Conservation (phyloP, 352 stramenopile species). For the Paralagenidium karlingii region DNA sequence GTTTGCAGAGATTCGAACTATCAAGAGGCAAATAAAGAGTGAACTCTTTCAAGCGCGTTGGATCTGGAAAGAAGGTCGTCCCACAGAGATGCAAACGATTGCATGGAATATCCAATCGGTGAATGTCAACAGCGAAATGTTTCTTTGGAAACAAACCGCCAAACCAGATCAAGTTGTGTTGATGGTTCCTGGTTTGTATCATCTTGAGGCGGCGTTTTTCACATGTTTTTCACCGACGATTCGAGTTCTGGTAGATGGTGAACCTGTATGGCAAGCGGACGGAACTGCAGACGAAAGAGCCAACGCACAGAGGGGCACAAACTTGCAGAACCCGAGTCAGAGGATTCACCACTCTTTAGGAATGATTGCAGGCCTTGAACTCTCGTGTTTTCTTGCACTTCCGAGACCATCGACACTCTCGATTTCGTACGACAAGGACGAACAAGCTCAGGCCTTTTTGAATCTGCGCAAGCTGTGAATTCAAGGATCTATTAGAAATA, state of each 20-base stretch:
- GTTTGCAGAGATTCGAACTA: conserved; percentile 18
- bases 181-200: conserved; percentile 33
- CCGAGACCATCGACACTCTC: conserved; percentile 27
- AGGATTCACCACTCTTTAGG: conserved; percentile 51
- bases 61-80: conserved; percentile 59
- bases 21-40: conserved; percentile 42
- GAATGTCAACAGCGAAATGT: conserved; percentile 54
- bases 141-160: conserved; percentile 38
- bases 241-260: conserved; percentile 46
- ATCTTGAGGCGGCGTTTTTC: conserved; percentile 61
- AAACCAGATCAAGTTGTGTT: conserved; percentile 38
- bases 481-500: background rate
- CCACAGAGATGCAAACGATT: conserved; percentile 37
- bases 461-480: conserved; percentile 52
- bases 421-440: conserved; percentile 51
- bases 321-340: too few species aligned
- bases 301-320: too few species aligned
- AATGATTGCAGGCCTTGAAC: conserved; percentile 31
- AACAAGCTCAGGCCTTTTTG: conserved; percentile 55
- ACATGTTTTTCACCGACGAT: conserved; percentile 35
- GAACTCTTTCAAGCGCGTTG: conserved; percentile 67
- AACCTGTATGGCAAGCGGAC: too few species aligned
- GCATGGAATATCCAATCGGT: conserved; percentile 52
- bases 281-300: too few species aligned
- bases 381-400: conserved; percentile 44